Evolutionary conservation across 169 alveolate species (phyloP), one percentile per base, ranked within the genome.

Genomic region (Neospora caninum): DNA sequence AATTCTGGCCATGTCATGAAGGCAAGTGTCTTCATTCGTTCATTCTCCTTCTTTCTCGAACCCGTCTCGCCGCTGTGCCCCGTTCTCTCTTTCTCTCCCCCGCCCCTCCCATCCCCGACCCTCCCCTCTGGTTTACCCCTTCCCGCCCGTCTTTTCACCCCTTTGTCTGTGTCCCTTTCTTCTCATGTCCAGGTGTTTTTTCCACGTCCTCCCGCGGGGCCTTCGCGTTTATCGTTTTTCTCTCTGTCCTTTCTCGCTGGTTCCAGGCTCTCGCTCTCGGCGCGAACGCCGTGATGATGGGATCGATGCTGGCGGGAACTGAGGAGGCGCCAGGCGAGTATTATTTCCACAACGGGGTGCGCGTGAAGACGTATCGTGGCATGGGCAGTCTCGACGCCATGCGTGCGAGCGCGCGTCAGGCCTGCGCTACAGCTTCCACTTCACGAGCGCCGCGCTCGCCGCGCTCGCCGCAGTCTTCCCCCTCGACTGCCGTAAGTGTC

Each of bases 321-420:
- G 98, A 97, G 88, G 99, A 98, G 96, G 97, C 99, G 36, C 99
- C 99, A 25, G 99, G 99, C 4, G 99, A 98, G 43, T 97, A 97
- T 93, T 97, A 97, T 96, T 97, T 97, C 96, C 96, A 97, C 78
- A 97, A 97, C 83, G 99, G 99, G 88, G 88, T 93, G 82, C 96
- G 96, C 34, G 92, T 95, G 88, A 96, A 96, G 95, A 94, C 95
- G 82, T 96, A 96, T 94, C 96, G 97, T 39, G 97, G 97, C n/a
- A 96, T 96, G 97, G 97, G 97, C 22, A 93, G 96, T 70, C 73
- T 94, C 31, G 97, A 95, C 34, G 97, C 97, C 86, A 95, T 92
- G 96, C 94, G 53, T 6, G 89, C 89, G 67, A 9, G 67, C 29
- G 6, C 69, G 64, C 16, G 36, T 4, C 43, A 45, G 53, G 22